Conservation (phyloP, 805 yeast species). For the Lachancea fermentati region DNA sequence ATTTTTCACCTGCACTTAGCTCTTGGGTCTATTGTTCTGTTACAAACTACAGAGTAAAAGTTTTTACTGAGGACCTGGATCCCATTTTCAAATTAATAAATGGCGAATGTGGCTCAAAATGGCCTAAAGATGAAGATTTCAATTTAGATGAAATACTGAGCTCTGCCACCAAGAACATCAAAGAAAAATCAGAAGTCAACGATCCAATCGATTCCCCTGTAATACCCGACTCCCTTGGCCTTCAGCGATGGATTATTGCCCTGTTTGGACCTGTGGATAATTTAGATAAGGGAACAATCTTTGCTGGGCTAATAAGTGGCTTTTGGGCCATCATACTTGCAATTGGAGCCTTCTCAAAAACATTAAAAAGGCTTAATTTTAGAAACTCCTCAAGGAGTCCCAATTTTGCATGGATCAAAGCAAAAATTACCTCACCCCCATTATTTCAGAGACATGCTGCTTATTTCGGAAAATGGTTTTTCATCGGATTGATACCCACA, state of each 20-base stretch:
- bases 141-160: background rate
- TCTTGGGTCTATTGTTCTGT: background rate
- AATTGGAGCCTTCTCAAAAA: background rate
- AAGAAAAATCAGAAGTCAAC: background rate
- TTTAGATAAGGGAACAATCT: conserved; percentile 16
- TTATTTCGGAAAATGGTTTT: conserved; percentile 9
- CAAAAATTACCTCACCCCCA: conserved; percentile 15
- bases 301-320: conserved; percentile 11
- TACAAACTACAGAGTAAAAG: background rate
- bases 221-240: background rate
- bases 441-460: conserved; percentile 17
- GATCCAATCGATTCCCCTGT: background rate
- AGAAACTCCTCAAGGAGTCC: background rate
- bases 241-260: background rate
- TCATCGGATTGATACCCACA: conserved; percentile 20
- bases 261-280: conserved; percentile 9
- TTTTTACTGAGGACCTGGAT: background rate
- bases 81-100: background rate
- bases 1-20: conserved; percentile 2
- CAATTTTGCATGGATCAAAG: conserved; percentile 10
- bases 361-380: background rate
- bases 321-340: conserved; percentile 12
- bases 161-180: background rate
- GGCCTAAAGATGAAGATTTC: background rate
- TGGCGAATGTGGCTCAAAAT: background rate